Evolutionary conservation across 208 protist genomes (phyloP), one percentile per base, ranked within the genome.

Genomic region (Borovskyia barvae): DNA sequence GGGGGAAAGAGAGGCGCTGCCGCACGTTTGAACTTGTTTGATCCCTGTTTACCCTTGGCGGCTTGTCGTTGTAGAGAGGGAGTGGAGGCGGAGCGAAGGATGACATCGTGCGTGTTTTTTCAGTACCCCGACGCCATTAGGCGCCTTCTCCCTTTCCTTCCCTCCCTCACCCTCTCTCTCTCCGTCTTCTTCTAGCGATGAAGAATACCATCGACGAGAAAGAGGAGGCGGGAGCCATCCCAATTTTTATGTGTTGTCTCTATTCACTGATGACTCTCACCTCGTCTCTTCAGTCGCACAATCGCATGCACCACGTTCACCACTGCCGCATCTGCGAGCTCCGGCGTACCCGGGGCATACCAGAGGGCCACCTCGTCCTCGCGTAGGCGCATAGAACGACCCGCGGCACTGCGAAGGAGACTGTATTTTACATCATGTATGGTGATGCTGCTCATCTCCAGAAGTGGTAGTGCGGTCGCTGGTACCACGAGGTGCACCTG

Each of bases 391-490:
- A 86, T 42, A 8, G 68, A 69, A 22, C 69, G 72, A 8, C 79
- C 85, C 24, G 85, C 50, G 3, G 73, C 73, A 20, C 65, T 80
- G 51, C 79, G 52, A 43, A 81, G 26, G 9, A 88, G 39, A 40
- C 68, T 79, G 36, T 68, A 26, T 47, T 75, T 68, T 2, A 86
- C 56, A 69, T 91, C 84, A 8, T 40, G 32, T 3, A 81, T 42
- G 2, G 71, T 84, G 3, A 82, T 64, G 11, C 3, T 24, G 24
- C 25, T 12, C 19, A 15, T 29, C 15, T 17, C 35, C 15, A 39
- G 33, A 1, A 32, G 36, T 6, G 3, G 24, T 12, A n/a, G 17
- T 12, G 49, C 8, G 22, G 30, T 2, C 3, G 20, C 40, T n/a
- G 37, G 39, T 15, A 35, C 51, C n/a, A 60, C 61, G 6, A 87